Evolutionary conservation across 768 basidiomycete genomes (phyloP).

Genomic region (Hypholoma sublateritium): DNA sequence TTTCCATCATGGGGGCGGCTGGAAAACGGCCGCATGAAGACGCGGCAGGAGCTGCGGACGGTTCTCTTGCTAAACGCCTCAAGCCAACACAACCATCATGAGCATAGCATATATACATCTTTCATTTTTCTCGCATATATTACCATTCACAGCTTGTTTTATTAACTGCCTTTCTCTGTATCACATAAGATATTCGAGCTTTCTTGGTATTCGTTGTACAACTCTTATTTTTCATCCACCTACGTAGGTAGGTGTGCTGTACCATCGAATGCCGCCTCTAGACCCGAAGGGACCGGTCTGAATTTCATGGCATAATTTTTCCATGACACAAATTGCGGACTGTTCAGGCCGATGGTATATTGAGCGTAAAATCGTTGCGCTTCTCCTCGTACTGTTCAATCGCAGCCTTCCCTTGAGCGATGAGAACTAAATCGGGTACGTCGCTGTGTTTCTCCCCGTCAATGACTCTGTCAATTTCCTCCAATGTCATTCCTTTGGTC

Average conservation of each 20-base stretch:
- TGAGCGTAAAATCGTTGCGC: too few species aligned
- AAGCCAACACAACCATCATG: slow-evolving; percentile 49
- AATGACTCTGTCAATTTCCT: slow-evolving; percentile 14
- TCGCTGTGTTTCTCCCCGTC: slow-evolving; percentile 14
- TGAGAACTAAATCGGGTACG: slow-evolving; percentile 2
- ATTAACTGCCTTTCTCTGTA: slow-evolving; percentile 8
- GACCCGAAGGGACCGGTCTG: too few species aligned
- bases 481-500: slow-evolving; percentile 14
- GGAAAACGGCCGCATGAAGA: slow-evolving; percentile 66
- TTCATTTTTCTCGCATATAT: background rate
- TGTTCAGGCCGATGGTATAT: too few species aligned
- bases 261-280: too few species aligned
- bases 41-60: slow-evolving; percentile 39
- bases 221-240: background rate
- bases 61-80: slow-evolving; percentile 65
- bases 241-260: too few species aligned
- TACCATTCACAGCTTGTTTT: background rate
- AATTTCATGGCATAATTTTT: too few species aligned
- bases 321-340: too few species aligned
- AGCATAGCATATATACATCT: slow-evolving; percentile 7
- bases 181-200: slow-evolving; percentile 1
- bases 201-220: background rate
- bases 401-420: slow-evolving; percentile 2
- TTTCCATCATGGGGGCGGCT: slow-evolving; percentile 67
- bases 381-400: background rate